These are phyloP conservation scores for Gynochthodes officinalis DNA, from an alignment of 257 asterid species.

Conservation along the genomic window DNA sequence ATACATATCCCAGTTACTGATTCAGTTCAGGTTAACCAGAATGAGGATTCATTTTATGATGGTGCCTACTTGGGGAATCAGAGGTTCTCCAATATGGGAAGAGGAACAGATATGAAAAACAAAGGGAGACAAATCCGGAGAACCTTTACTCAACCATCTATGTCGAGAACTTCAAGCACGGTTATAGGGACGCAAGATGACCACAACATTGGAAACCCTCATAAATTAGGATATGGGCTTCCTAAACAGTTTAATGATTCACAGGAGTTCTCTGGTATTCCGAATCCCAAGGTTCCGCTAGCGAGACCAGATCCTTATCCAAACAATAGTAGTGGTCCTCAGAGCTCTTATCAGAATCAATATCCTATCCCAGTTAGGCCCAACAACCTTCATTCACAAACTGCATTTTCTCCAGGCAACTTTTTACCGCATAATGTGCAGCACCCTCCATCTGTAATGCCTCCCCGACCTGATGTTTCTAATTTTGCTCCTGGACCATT, in stretches of 20 bases:
- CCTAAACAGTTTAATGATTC: conserved; percentile 57
- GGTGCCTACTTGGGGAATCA: conserved; percentile 50
- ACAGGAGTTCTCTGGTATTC: conserved; percentile 43
- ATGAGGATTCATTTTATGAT: conserved; percentile 44
- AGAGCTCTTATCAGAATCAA: conserved; percentile 53
- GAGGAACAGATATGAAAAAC: conserved; percentile 63
- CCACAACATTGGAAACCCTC: conserved; percentile 45
- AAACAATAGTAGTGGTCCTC: conserved; percentile 36
- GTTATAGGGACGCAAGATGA: conserved; percentile 52
- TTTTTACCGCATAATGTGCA: conserved; percentile 28
- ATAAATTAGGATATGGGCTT: conserved; percentile 44
- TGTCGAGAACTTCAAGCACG: conserved; percentile 47
- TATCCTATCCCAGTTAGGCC: conserved; percentile 47
- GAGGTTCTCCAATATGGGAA: conserved; percentile 57
- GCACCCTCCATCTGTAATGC: conserved; percentile 23
- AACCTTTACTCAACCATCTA: conserved; percentile 46
- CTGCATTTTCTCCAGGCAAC: conserved; percentile 33
- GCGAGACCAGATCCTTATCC: conserved; percentile 47
- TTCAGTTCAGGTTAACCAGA: conserved; percentile 45
- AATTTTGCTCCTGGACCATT: conserved; percentile 30
- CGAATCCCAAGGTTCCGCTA: conserved; percentile 34
- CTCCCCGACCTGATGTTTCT: conserved; percentile 30
- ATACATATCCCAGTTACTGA: conserved; percentile 31
- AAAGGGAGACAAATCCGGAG: conserved; percentile 62
- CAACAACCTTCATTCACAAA: conserved; percentile 38